Base-by-base conservation (phyloP, 1,284 basidiomycete genomes). In the Phylloporus sp. region DNA sequence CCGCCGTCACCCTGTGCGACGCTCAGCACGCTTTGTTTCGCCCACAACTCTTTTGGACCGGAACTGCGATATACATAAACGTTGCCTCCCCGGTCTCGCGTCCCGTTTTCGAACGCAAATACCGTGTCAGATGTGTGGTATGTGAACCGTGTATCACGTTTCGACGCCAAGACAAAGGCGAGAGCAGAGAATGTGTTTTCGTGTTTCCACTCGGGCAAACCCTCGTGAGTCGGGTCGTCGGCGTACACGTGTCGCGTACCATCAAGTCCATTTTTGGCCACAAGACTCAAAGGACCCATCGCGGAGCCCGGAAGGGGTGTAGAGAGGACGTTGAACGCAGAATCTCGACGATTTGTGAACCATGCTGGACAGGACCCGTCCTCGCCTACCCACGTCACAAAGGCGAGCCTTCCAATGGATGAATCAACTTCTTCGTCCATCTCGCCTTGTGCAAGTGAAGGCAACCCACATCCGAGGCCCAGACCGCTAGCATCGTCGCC, bases 101-200 rank as follows among this genome's bases (percentile, higher is more conserved):
- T 74, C 31, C 93, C 91, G 63, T 87, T 86, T 73, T 97, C 95
- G 69, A 98, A 94, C 0, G 92, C 94, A 55, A 95, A 79, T 1
- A 93, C 88, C 12, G 83, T 81, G 40, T 78, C 72, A 2, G 78
- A 71, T 2, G 82, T 75, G 71, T 97, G 94, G 69, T 90, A 84
- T 3, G 91, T 91, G 77, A 96, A 94, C 18, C 93, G 86, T 1
- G 91, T 88, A 76, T 97, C 95, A 31, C 88, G 88, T 76, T 99
- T 99, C 6, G 95, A 96, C 2, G 95, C 95, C 34, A 99, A 83
- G 24, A 98, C 97, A 73, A 98, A 99, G 2, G 94, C 86, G 6
- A 99, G 84, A 0, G 96, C 97, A 7, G 94, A 90, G 74, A 90
- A 94, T 0, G 95, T 98, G 15, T 86, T 83, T 2, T 78, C 76